These are phyloP conservation scores for Sporothrix sp. DNA, from an alignment of 2,329 filamentous ascomycete genomes.

Conservation along the genomic window DNA sequence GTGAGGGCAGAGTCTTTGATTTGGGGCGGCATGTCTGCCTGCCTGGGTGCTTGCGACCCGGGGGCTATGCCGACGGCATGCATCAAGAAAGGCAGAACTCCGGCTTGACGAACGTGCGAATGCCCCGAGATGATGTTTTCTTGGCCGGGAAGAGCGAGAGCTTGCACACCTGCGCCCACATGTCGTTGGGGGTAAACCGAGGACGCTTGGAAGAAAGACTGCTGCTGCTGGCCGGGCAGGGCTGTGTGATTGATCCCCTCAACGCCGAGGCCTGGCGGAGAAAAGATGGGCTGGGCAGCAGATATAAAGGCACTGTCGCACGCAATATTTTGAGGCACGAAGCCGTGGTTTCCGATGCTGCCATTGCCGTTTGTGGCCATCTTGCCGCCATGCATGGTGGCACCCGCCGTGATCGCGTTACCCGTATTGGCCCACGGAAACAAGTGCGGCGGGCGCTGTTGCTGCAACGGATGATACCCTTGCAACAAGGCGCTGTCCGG, in stretches of 20 bases:
- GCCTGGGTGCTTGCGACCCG: no score
- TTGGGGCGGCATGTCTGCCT: conserved; percentile 21
- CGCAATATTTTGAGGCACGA: conserved; percentile 27
- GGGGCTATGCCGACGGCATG: neutral
- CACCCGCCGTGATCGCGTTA: neutral
- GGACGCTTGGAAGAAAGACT: neutral
- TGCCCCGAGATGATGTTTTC: conserved; percentile 21
- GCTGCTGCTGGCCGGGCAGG: neutral
- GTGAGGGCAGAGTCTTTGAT: conserved; percentile 61
- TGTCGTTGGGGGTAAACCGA: neutral
- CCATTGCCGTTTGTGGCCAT: conserved; percentile 3
- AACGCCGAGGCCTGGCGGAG: conserved; percentile 11
- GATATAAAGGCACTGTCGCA: conserved; percentile 25
- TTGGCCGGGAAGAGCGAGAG: neutral
- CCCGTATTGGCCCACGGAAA: conserved; percentile 22
- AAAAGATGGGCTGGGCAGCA: conserved; percentile 21
- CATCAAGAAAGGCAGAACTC: neutral
- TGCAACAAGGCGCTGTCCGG: conserved; percentile 26
- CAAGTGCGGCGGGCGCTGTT: conserved; percentile 22
- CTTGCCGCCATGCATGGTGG: neutral
- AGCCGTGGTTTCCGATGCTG: conserved; percentile 18
- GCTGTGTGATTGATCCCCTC: conserved; percentile 1
- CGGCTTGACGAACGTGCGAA: conserved; percentile 10
- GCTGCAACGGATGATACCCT: conserved; percentile 24
- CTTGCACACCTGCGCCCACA: neutral